Evolutionary conservation across 768 basidiomycete species (phyloP).

Genomic region (Multifurca ochricompacta): DNA sequence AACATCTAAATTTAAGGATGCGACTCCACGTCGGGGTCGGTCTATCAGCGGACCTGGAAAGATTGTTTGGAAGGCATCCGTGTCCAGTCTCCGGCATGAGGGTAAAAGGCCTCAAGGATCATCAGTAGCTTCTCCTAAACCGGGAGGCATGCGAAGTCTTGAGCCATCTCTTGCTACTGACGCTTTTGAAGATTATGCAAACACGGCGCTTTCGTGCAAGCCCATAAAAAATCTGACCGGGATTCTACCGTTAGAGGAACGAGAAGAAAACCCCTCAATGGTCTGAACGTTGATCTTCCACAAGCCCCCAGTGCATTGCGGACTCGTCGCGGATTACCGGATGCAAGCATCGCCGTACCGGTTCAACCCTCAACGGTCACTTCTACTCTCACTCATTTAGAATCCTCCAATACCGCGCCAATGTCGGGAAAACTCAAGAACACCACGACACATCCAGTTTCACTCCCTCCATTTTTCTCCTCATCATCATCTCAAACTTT

Average conservation of each 20-base stretch:
- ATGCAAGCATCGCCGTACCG: not conserved
- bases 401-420: not conserved
- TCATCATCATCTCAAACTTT: constrained; percentile 7
- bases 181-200: not conserved
- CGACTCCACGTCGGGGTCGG: constrained; percentile 2
- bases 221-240: not conserved
- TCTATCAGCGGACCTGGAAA: constrained; percentile 7
- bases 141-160: not conserved
- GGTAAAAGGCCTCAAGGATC: not conserved
- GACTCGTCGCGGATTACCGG: constrained; percentile 10
- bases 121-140: too few relatives aligned
- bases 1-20: constrained; percentile 5
- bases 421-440: not conserved
- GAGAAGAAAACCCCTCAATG: not conserved
- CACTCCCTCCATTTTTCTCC: constrained; percentile 13
- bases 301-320: not conserved
- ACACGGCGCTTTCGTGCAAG: not conserved
- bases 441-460: not conserved
- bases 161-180: not conserved
- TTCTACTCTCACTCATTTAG: not conserved
- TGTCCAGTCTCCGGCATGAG: not conserved
- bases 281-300: not conserved
- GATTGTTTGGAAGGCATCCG: not conserved
- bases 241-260: not conserved
- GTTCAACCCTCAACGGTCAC: not conserved